phyloP scores from a whole-genome alignment of 108 stramenopile genomes.

The Cyclotella sp. region DNA sequence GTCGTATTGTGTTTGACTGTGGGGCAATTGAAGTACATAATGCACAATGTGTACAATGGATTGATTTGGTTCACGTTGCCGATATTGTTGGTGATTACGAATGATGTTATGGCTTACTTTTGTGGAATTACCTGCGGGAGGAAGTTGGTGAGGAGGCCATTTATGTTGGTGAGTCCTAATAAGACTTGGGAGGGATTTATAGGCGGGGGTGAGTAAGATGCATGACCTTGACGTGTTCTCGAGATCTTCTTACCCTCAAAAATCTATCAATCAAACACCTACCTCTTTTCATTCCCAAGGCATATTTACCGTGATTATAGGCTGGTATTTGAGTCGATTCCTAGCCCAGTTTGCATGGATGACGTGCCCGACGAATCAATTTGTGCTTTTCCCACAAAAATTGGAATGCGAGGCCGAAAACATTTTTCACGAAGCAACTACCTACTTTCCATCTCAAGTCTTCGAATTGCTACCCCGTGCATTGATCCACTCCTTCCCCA shows the following conservation, averaged over 20 bases:
- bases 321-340: slow-evolving; percentile 86
- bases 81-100: slow-evolving; percentile 91
- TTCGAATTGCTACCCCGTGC: slow-evolving; percentile 79
- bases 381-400: slow-evolving; percentile 65
- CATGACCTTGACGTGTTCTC: not conserved
- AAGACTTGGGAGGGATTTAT: slow-evolving; percentile 99
- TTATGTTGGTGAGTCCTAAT: slow-evolving; percentile 91
- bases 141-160: slow-evolving; percentile 90
- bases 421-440: slow-evolving; percentile 71
- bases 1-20: slow-evolving; percentile 93
- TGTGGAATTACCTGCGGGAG: slow-evolving; percentile 92
- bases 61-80: slow-evolving; percentile 98
- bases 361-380: slow-evolving; percentile 89
- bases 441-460: slow-evolving; percentile 72
- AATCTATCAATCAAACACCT: not conserved
- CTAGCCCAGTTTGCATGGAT: slow-evolving; percentile 89
- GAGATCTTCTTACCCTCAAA: not conserved
- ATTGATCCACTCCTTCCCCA: slow-evolving; percentile 64
- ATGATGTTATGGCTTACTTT: slow-evolving; percentile 97
- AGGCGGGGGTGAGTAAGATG: slow-evolving; percentile 62
- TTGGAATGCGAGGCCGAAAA: slow-evolving; percentile 85
- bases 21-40: slow-evolving; percentile 93
- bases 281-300: slow-evolving; percentile 5
- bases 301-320: slow-evolving; percentile 88
- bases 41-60: slow-evolving; percentile 97